phyloP scores from a whole-genome alignment of 345 rosid genomes.

The Aurinia saxatilis region DNA sequence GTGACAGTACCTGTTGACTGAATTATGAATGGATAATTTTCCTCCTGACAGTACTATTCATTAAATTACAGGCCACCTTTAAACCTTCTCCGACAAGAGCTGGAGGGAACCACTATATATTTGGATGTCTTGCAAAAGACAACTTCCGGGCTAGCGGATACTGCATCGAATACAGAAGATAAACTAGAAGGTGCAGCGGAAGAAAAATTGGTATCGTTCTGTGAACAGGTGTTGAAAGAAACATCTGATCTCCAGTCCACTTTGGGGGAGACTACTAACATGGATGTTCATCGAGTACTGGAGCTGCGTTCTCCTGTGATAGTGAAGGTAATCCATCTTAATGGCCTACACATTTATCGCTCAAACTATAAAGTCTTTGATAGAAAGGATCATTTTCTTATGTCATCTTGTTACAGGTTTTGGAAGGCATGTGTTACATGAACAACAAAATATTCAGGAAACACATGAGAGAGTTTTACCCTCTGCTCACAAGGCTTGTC shows the following conservation, averaged over 20 bases:
- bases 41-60: not conserved
- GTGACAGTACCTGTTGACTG: not conserved
- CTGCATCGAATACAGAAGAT: conserved; percentile 33
- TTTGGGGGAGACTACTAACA: conserved; percentile 63
- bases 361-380: not conserved
- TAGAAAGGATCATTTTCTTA: not conserved
- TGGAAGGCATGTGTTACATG: conserved; percentile 94
- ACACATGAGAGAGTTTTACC: conserved; percentile 86
- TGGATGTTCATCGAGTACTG: conserved; percentile 81
- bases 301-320: conserved; percentile 90
- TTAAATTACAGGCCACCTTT: conserved; percentile 69
- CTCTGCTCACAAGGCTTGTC: conserved; percentile 80
- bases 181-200: conserved; percentile 70
- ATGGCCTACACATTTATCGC: not conserved
- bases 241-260: conserved; percentile 76
- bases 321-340: conserved; percentile 57
- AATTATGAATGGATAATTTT: not conserved
- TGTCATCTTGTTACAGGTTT: conserved; percentile 52
- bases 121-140: conserved; percentile 84
- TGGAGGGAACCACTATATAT: conserved; percentile 77
- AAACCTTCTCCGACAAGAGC: conserved; percentile 93
- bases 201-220: conserved; percentile 75
- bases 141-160: conserved; percentile 39
- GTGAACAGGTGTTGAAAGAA: conserved; percentile 84
- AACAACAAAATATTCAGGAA: conserved; percentile 69